Evolutionary conservation across 257 asterid species (phyloP), one percentile per base, ranked within the genome.

Genomic region (Primulina eburnea): DNA sequence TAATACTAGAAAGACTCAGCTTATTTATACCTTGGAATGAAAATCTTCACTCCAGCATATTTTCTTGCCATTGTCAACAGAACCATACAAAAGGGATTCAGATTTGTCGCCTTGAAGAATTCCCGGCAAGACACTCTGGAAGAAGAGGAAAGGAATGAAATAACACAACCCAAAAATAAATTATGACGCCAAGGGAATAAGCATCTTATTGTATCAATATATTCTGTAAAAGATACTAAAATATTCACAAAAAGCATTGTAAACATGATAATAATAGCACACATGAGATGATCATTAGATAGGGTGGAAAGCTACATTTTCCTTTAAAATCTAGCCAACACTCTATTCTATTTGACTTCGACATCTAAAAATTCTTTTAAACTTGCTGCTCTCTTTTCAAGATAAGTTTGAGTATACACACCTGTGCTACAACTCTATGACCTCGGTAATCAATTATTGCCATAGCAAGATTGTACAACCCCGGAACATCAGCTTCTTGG

Each of bases 391-490:
- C 21, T 50, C 43, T 64, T 10, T 40, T 61, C 34, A 18, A 72
- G 28, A 55, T 59, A 60, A 35, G 24, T 64, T 8, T 32, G 56
- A 69, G 37, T 43, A 52, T 9, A 78, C 57, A 29, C 73, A 94
- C 99, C 98, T 94, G 99, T 11, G 99, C 99, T 34, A 94, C 93
- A 65, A 94, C 95, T 73, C 99, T 86, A 72, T 91, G 97, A 68
- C 99, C 99, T 84, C 96, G 88, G 77, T 91, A 94, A 83, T 94
- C 99, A 71, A 94, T 88, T 69, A 91, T 89, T 62, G 96, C 93
- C 97, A 94, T 91, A 30, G 97, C 97, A 74, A 94, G 96, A 82
- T 86, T 91, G 87, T 88, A 91, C 59, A 94, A 77, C 62, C 97
- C 98, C 72, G 93, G 84, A 68, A 91, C 81, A 81, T 91, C 97